phyloP scores from a whole-genome alignment of 108 stramenopile species.

The Schizochytrium sp. region DNA sequence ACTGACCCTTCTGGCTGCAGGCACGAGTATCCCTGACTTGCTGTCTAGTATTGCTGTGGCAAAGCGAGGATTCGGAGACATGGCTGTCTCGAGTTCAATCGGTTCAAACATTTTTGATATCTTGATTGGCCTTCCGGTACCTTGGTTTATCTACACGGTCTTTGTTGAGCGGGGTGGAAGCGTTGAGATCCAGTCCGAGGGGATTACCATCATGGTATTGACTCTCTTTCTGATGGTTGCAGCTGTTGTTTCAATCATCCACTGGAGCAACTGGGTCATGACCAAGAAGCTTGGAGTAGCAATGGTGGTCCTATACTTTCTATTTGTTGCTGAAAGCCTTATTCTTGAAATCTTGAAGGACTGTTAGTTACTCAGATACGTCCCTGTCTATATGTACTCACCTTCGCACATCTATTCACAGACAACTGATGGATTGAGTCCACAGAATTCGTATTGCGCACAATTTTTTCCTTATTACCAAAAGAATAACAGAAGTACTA shows the following conservation, averaged over 20 bases:
- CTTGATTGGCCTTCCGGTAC: slow-evolving; percentile 71
- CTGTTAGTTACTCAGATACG: not conserved
- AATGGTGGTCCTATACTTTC: slow-evolving; percentile 65
- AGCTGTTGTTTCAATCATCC: slow-evolving; percentile 61
- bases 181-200: slow-evolving; percentile 56
- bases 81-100: slow-evolving; percentile 81
- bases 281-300: slow-evolving; percentile 60
- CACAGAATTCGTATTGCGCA: no score
- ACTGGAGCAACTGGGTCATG: slow-evolving; percentile 57
- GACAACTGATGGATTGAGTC: no score
- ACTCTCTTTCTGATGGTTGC: slow-evolving; percentile 68
- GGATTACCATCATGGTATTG: slow-evolving; percentile 64
- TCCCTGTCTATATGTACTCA: no score
- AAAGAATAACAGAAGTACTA: no score
- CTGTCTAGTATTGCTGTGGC: slow-evolving; percentile 71
- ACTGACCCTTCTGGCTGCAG: slow-evolving; percentile 71
- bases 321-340: slow-evolving; percentile 62
- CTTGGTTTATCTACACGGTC: slow-evolving; percentile 64
- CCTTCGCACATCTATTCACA: no score
- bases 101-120: slow-evolving; percentile 81
- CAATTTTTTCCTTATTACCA: no score
- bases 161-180: not conserved
- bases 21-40: slow-evolving; percentile 72
- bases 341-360: slow-evolving; percentile 1
- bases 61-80: slow-evolving; percentile 71